These are phyloP conservation scores for Triticum urartu DNA, from an alignment of 176 grass and related monocot species.

Conservation along the genomic window DNA sequence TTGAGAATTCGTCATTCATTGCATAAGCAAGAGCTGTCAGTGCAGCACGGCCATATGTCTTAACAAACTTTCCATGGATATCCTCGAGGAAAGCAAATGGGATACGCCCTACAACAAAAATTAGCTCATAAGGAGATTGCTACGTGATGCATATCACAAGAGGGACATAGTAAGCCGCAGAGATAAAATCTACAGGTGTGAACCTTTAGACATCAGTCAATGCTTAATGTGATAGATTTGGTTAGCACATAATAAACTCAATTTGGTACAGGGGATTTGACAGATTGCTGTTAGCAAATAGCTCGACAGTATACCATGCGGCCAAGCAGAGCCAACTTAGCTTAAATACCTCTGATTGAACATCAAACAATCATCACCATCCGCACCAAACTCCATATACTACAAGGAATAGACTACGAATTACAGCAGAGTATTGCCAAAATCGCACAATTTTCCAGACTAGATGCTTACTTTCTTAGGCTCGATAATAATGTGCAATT, in stretches of 20 bases:
- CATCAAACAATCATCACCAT: background rate
- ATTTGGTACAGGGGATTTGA: background rate
- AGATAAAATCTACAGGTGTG: background rate
- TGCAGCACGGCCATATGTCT: constrained; percentile 83
- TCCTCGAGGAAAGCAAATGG: constrained; percentile 97
- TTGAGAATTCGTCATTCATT: constrained; percentile 99
- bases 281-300: background rate
- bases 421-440: background rate
- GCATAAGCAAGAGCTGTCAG: constrained; percentile 80
- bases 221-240: background rate
- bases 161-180: background rate
- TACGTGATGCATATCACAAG: background rate
- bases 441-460: background rate
- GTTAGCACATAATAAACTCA: background rate
- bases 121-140: background rate
- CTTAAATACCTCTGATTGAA: background rate
- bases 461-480: background rate
- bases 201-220: background rate
- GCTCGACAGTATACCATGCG: background rate
- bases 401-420: background rate
- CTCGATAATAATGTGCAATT: background rate
- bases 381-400: background rate
- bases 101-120: constrained; percentile 59
- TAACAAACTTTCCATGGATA: constrained; percentile 90
- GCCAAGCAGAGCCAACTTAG: background rate